These are phyloP conservation scores for Globisporangium paroecandrum DNA, from an alignment of 352 stramenopile genomes.

Conservation along the genomic window DNA sequence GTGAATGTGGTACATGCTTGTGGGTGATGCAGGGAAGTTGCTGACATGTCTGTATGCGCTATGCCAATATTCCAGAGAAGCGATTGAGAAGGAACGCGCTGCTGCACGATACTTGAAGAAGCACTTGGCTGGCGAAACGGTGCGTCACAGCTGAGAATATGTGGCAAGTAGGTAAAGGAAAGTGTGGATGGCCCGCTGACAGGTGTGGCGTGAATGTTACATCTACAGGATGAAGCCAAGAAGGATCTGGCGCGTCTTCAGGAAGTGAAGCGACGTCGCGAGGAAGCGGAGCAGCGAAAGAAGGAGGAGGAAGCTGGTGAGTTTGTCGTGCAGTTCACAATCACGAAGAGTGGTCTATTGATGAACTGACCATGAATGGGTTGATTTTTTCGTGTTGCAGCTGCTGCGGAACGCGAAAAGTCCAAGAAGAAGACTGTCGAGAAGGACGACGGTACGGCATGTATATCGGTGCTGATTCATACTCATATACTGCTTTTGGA, in stretches of 20 bases:
- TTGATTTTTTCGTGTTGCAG: constrained; percentile 22
- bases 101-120: constrained; percentile 79
- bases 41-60: neutral
- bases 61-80: constrained; percentile 35
- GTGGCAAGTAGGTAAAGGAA: too few species aligned
- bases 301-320: constrained; percentile 76
- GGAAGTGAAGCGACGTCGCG: constrained; percentile 76
- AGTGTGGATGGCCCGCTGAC: neutral
- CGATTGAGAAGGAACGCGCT: constrained; percentile 80
- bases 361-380: constrained; percentile 2
- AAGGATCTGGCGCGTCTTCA: constrained; percentile 76
- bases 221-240: constrained; percentile 70
- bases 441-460: constrained; percentile 54
- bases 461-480: constrained; percentile 2
- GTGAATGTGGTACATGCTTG: neutral
- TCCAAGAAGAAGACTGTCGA: constrained; percentile 55
- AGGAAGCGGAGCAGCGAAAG: constrained; percentile 77
- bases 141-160: constrained; percentile 17
- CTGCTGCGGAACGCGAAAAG: constrained; percentile 59
- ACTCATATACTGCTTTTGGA: neutral
- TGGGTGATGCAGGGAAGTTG: neutral
- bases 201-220: neutral
- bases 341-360: neutral
- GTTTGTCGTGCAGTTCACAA: constrained; percentile 10
- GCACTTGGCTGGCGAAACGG: constrained; percentile 81